phyloP scores from a whole-genome alignment of 306 rosid species.

The Vigna hirtella region DNA sequence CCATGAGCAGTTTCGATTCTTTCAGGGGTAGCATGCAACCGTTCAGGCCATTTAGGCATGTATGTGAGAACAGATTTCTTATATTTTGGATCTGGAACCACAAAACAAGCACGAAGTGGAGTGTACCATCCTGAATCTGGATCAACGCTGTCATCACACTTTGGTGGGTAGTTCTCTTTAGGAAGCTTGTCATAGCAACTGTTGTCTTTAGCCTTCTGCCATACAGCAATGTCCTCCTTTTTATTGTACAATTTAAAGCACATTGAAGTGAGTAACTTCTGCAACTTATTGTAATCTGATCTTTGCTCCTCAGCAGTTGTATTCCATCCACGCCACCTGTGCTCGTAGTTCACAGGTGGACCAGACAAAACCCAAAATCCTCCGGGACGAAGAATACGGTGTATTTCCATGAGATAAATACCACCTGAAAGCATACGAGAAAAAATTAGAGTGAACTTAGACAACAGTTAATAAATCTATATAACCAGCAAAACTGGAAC shows the following conservation, averaged over 20 bases:
- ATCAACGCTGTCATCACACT: constrained; percentile 91
- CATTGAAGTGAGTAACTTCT: constrained; percentile 74
- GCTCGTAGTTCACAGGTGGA: constrained; percentile 92
- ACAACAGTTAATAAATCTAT: background rate
- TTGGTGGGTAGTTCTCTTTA: constrained; percentile 73
- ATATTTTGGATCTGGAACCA: constrained; percentile 71
- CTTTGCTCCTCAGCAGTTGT: constrained; percentile 87
- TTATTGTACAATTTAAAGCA: constrained; percentile 91
- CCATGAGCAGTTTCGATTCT: constrained; percentile 65
- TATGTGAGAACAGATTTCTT: constrained; percentile 63
- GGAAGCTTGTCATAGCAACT: constrained; percentile 73
- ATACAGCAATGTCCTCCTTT: constrained; percentile 92
- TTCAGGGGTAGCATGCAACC: constrained; percentile 76
- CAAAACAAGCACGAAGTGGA: constrained; percentile 85
- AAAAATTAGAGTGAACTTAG: constrained; percentile 1
- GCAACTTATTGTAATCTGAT: constrained; percentile 82
- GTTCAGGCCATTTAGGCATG: constrained; percentile 82
- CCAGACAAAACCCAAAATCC: constrained; percentile 98
- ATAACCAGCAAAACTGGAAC: background rate
- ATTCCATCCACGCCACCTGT: constrained; percentile 96
- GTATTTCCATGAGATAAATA: constrained; percentile 83
- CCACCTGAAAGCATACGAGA: constrained; percentile 68
- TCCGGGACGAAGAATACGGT: constrained; percentile 96
- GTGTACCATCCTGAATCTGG: constrained; percentile 97
- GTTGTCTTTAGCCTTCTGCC: constrained; percentile 81